phyloP scores from a whole-genome alignment of 2,329 filamentous ascomycete species.

The Cytospora piceae region DNA sequence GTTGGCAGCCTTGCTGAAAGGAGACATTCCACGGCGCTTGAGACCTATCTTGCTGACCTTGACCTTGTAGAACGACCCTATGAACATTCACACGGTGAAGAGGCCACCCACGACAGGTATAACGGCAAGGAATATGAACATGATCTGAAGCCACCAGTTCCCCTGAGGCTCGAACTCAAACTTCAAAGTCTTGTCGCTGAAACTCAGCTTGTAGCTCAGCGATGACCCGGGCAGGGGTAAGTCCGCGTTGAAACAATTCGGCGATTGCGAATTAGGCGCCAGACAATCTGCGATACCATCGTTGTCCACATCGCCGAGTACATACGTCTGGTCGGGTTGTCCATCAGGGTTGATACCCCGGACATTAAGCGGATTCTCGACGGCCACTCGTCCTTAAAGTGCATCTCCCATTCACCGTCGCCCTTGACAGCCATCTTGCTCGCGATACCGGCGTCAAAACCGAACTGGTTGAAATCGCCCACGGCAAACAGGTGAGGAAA shows the following conservation, averaged over 20 bases:
- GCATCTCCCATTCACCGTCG: conserved; percentile 58
- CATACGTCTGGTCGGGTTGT: conserved; percentile 60
- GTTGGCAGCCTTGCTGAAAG: conserved; percentile 35
- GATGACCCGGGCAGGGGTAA: conserved; percentile 56
- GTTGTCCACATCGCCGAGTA: conserved; percentile 65
- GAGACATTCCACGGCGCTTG: conserved; percentile 36
- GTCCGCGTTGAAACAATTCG: conserved; percentile 63
- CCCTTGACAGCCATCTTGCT: conserved; percentile 54
- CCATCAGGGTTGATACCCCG: conserved; percentile 70
- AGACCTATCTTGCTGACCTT: conserved; percentile 42
- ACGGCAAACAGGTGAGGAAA: conserved; percentile 67
- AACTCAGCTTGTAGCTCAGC: conserved; percentile 57
- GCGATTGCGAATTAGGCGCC: conserved; percentile 59
- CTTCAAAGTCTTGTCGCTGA: conserved; percentile 57
- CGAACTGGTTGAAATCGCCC: conserved; percentile 66
- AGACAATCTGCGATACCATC: conserved; percentile 65
- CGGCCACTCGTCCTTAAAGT: conserved; percentile 68
- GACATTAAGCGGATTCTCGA: conserved; percentile 62
- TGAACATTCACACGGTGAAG: conserved; percentile 58
- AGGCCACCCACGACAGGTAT: conserved; percentile 56
- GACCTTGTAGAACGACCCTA: conserved; percentile 64
- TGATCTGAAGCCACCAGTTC: conserved; percentile 53
- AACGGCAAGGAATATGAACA: conserved; percentile 58
- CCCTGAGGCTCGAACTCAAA: conserved; percentile 59
- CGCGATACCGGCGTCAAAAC: conserved; percentile 62